These are phyloP conservation scores for Microstegium vimineum DNA, from an alignment of 176 grass and related monocot genomes.

Conservation along the genomic window DNA sequence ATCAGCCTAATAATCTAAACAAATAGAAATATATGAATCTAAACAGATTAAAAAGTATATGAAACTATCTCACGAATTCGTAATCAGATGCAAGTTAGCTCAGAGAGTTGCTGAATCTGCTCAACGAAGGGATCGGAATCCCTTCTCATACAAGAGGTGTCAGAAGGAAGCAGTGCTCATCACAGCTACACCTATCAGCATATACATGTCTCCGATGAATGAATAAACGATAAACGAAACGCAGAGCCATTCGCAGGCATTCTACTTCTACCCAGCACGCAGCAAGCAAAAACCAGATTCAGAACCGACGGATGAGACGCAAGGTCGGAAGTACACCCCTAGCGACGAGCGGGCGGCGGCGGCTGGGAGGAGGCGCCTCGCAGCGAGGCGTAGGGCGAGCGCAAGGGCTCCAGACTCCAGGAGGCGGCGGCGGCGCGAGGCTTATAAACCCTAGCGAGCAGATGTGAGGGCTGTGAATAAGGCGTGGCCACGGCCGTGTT, in stretches of 20 bases:
- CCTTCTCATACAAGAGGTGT: constrained; percentile 86
- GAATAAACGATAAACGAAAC: background rate
- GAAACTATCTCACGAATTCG: background rate
- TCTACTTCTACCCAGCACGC: background rate
- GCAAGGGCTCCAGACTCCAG: background rate
- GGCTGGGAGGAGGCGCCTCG: too few species aligned
- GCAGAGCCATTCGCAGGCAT: background rate
- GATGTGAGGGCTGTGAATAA: background rate
- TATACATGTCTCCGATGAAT: background rate
- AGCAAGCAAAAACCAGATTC: background rate
- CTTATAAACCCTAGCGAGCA: constrained; percentile 20
- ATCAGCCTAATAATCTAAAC: background rate
- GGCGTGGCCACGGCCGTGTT: background rate
- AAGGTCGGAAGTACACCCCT: background rate
- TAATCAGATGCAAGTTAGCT: background rate
- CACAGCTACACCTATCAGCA: background rate
- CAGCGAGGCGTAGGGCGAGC: background rate
- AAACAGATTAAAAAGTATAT: background rate
- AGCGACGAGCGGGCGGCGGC: background rate
- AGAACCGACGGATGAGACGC: background rate
- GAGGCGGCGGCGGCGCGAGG: background rate
- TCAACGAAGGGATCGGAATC: constrained; percentile 39
- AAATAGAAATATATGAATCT: background rate
- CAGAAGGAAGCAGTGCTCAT: constrained; percentile 56
- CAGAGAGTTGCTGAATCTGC: constrained; percentile 65